Conservation (phyloP, 306 rosid genomes). For the Oemleria cerasiformis region DNA sequence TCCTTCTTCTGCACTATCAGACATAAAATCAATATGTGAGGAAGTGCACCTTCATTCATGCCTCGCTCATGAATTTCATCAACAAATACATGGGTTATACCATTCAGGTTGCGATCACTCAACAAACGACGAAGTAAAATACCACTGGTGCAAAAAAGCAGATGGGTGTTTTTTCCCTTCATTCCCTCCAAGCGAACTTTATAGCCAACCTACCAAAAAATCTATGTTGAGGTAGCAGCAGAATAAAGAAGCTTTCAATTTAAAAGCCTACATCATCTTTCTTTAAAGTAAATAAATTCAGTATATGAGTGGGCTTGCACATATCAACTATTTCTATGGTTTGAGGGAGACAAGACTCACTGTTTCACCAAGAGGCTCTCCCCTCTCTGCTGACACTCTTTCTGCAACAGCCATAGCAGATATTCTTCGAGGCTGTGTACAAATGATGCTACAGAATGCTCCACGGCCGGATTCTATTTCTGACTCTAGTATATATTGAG, state of each 20-base stretch:
- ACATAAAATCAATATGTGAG: slow-evolving; percentile 1
- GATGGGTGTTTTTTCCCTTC: slow-evolving; percentile 60
- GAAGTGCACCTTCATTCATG: slow-evolving; percentile 56
- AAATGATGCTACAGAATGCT: slow-evolving; percentile 56
- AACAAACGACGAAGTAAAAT: slow-evolving; percentile 56
- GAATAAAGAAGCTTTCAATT: slow-evolving; percentile 45
- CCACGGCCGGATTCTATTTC: slow-evolving; percentile 65
- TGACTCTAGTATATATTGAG: slow-evolving; percentile 54
- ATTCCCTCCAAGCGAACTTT: slow-evolving; percentile 63
- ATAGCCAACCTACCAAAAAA: slow-evolving; percentile 70
- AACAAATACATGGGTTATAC: slow-evolving; percentile 57
- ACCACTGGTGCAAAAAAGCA: slow-evolving; percentile 59
- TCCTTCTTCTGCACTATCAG: slow-evolving; percentile 11
- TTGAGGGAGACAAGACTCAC: slow-evolving; percentile 36
- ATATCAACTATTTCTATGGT: slow-evolving; percentile 12
- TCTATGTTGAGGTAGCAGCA: slow-evolving; percentile 69
- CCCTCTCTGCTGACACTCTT: slow-evolving; percentile 57
- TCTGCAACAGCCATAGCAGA: slow-evolving; percentile 61
- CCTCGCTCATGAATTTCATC: slow-evolving; percentile 69
- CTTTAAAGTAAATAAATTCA: slow-evolving; percentile 11
- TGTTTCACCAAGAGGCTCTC: slow-evolving; percentile 57
- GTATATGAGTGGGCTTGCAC: slow-evolving; percentile 9
- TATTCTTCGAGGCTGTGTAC: slow-evolving; percentile 58
- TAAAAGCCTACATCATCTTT: slow-evolving; percentile 26
- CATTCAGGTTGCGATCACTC: slow-evolving; percentile 53